Base-by-base conservation (phyloP, 2,329 filamentous ascomycete species). In the Proliferodiscus dingleyae region DNA sequence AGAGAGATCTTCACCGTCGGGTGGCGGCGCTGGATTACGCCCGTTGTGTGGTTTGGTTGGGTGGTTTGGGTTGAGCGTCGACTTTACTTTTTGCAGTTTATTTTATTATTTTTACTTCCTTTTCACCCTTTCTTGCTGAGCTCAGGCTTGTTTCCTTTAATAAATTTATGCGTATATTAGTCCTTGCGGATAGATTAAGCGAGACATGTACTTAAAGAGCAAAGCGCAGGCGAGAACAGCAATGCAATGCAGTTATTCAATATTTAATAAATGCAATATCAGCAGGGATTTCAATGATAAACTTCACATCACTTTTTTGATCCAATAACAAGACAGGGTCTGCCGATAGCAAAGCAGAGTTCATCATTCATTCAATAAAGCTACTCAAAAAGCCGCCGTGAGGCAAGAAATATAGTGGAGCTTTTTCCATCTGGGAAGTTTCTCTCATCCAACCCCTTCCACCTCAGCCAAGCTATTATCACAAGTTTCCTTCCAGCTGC, bases 1-100 rank as follows among this genome's bases (percentile, higher is more conserved):
- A 84, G 77, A 83, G 80, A 66, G 66, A 71, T 80, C 74, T 79
- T 77, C 79, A 78, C 80, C 80, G 77, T 81, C 74, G 74, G 73
- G 73, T 83, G 80, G 81, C 81, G 79, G 61, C 44, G 71, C 68
- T 79, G 80, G 80, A 84, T 75, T 66, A 82, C 80, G 78, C 74
- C 73, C 71, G 73, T 69, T 71, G 64, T 71, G 75, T 76, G 77
- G 66, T 68, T 75, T 81, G 78, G 73, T 71, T 68, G 43, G 7
- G 29, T 45, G 38, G 54, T 47, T 41, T 56, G 54, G 52, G 55
- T 58, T 61, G 59, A 50, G 52, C 45, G 51, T 59, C 59, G 24
- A 62, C 59, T 55, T 53, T 43, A 38, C 46, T 52, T 53, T 61
- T 56, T 53, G 46, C 32, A 32, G 47, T 53, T 54, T 58, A 53